Evolutionary conservation across 2,329 filamentous ascomycete genomes (phyloP).

Genomic region (Exophiala calicioides): DNA sequence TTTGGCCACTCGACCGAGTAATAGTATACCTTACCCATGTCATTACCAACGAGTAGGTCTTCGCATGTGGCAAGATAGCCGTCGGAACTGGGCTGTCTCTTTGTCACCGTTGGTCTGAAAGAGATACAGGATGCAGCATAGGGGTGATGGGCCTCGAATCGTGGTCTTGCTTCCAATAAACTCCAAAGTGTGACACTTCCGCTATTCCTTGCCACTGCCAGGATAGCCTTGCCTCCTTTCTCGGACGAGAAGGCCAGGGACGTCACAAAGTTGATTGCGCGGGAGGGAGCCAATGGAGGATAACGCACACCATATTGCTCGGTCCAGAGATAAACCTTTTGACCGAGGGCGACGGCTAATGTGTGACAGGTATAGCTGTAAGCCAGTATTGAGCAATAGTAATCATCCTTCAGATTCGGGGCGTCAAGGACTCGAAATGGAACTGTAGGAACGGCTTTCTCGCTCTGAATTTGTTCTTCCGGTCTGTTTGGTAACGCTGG

Average conservation of each 20-base stretch:
- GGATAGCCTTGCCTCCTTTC: slow-evolving; percentile 72
- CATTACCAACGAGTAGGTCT: slow-evolving; percentile 83
- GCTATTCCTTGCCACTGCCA: slow-evolving; percentile 80
- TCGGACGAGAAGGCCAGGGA: slow-evolving; percentile 87
- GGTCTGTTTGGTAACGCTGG: slow-evolving; percentile 1
- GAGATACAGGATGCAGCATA: slow-evolving; percentile 74
- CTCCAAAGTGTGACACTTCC: slow-evolving; percentile 78
- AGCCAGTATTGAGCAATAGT: slow-evolving; percentile 88
- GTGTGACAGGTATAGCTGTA: slow-evolving; percentile 75
- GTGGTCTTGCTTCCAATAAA: slow-evolving; percentile 62
- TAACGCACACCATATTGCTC: slow-evolving; percentile 68
- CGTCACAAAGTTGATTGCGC: slow-evolving; percentile 63
- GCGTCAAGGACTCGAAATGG: slow-evolving; percentile 90
- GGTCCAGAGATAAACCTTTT: slow-evolving; percentile 84
- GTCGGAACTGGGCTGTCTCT: slow-evolving; percentile 50
- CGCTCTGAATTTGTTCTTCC: slow-evolving; percentile 9
- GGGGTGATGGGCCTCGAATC: slow-evolving; percentile 74
- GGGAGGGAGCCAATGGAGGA: slow-evolving; percentile 56
- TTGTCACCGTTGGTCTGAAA: slow-evolving; percentile 69
- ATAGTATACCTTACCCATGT: slow-evolving; percentile 78
- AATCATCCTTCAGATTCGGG: slow-evolving; percentile 86
- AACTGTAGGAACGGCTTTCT: slow-evolving; percentile 62
- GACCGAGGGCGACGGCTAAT: slow-evolving; percentile 79
- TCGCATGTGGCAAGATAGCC: slow-evolving; percentile 63
- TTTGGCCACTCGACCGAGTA: slow-evolving; percentile 84